A percentile compares a stretch with the other conserved stretches of the same genome.
Evolutionary conservation across 1,139 yeast species (phyloP).

Genomic region (Geotrichum australiense): DNA sequence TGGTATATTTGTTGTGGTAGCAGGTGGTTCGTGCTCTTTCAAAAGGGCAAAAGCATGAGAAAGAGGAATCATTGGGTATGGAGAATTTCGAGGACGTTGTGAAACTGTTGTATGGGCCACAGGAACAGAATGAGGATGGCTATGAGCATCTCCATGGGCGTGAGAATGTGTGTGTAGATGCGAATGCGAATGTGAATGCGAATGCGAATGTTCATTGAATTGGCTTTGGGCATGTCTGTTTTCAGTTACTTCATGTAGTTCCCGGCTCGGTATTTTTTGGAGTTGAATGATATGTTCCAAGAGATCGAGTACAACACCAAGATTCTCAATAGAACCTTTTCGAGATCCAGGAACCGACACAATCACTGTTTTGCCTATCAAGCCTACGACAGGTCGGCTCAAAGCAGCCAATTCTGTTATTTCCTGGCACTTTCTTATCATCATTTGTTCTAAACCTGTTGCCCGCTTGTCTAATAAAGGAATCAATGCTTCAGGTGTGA

Average conservation of each 20-base stretch:
- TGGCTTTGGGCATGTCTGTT: background rate
- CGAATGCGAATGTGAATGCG: conserved; percentile 10
- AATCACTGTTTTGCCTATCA: conserved; percentile 32
- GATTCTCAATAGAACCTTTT: conserved; percentile 41
- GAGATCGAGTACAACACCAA: conserved; percentile 34
- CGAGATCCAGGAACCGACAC: conserved; percentile 47
- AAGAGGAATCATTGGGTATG: conserved; percentile 42
- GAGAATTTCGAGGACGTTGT: conserved; percentile 40
- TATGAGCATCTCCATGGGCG: conserved; percentile 22
- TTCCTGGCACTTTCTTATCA: conserved; percentile 37
- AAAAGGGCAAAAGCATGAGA: conserved; percentile 32
- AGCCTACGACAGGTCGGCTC: conserved; percentile 45
- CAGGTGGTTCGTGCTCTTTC: conserved; percentile 4
- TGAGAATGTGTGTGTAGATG: conserved; percentile 23
- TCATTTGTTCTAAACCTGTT: conserved; percentile 43
- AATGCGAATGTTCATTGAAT: background rate
- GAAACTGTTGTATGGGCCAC: conserved; percentile 28
- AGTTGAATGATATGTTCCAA: conserved; percentile 41
- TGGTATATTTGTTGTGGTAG: conserved; percentile 10
- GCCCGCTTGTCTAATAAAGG: conserved; percentile 39
- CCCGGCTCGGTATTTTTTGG: conserved; percentile 29
- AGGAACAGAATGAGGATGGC: conserved; percentile 19
- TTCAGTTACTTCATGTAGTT: conserved; percentile 29
- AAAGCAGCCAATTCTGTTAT: conserved; percentile 42
- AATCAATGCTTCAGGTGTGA: conserved; percentile 44